Conservation (phyloP, 495 filamentous ascomycete genomes). For the Thozetella sp. region DNA sequence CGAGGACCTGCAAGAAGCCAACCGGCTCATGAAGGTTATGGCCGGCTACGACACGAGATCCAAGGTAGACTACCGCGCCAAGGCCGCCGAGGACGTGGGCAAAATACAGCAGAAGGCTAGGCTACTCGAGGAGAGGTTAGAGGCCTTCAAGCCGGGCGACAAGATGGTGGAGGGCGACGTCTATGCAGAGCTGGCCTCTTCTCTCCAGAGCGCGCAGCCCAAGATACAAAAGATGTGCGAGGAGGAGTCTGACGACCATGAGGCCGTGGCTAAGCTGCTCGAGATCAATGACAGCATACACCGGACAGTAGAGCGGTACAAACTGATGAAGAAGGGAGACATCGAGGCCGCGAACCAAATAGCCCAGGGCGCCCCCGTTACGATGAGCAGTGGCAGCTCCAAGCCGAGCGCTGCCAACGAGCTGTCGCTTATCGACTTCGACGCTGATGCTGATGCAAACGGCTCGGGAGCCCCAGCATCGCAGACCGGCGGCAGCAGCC, state of each 20-base stretch:
- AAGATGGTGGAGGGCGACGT: constrained; percentile 87
- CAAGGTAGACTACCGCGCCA: constrained; percentile 96
- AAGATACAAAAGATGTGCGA: constrained; percentile 99
- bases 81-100: constrained; percentile 91
- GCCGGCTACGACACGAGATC: constrained; percentile 92
- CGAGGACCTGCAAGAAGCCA: constrained; percentile 93
- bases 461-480: constrained; percentile 32
- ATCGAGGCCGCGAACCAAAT: constrained; percentile 84
- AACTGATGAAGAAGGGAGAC: constrained; percentile 91
- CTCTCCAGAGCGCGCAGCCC: constrained; percentile 90
- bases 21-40: constrained; percentile 98
- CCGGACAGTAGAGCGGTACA: constrained; percentile 92
- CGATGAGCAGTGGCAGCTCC: constrained; percentile 60
- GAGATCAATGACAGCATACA: constrained; percentile 99
- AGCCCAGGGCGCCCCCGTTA: constrained; percentile 76
- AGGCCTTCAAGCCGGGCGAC: constrained; percentile 80
- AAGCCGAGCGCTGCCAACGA: constrained; percentile 76
- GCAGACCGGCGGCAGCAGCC: constrained; percentile 21
- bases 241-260: constrained; percentile 94
- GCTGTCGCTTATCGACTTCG: constrained; percentile 91
- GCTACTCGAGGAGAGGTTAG: constrained; percentile 90
- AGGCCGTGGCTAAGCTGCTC: constrained; percentile 91
- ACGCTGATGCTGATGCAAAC: constrained; percentile 66
- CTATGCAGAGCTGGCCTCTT: constrained; percentile 92
- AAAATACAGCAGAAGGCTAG: constrained; percentile 94